A percentile compares a stretch with the other conserved stretches of the same genome.
Conservation (phyloP, 306 rosid genomes). For the Trifolium subterraneum region DNA sequence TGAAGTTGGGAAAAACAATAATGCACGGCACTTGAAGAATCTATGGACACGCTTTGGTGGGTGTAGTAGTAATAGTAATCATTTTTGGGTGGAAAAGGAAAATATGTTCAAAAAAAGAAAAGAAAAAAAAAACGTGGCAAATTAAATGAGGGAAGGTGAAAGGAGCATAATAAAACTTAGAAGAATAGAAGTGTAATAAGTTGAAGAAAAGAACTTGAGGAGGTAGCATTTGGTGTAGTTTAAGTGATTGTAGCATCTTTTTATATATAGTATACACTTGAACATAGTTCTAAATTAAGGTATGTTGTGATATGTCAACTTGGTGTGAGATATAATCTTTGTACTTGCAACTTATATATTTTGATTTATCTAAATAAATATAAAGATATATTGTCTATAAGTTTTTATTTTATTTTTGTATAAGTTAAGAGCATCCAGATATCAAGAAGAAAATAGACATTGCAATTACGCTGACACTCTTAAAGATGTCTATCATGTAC, state of each 20-base stretch:
- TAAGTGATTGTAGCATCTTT: neutral
- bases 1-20: constrained; percentile 25
- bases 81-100: constrained; percentile 43
- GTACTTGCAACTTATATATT: too few relatives aligned
- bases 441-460: too few relatives aligned
- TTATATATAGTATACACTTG: too few relatives aligned
- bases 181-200: neutral
- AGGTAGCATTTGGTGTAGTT: constrained; percentile 9
- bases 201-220: neutral
- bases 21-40: constrained; percentile 72
- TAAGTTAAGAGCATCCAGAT: too few relatives aligned
- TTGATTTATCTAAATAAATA: too few relatives aligned
- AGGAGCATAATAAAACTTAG: neutral
- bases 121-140: neutral
- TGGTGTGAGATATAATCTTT: too few relatives aligned
- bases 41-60: constrained; percentile 48
- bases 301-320: too few relatives aligned
- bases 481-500: too few relatives aligned
- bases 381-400: too few relatives aligned
- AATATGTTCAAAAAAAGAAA: neutral
- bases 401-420: too few relatives aligned
- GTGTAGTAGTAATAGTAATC: constrained; percentile 21
- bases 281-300: too few relatives aligned
- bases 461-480: too few relatives aligned
- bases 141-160: neutral